A percentile compares a stretch with the other conserved stretches of the same genome.
phyloP scores from a whole-genome alignment of 2,329 filamentous ascomycete species.

The Aspergillus niger region DNA sequence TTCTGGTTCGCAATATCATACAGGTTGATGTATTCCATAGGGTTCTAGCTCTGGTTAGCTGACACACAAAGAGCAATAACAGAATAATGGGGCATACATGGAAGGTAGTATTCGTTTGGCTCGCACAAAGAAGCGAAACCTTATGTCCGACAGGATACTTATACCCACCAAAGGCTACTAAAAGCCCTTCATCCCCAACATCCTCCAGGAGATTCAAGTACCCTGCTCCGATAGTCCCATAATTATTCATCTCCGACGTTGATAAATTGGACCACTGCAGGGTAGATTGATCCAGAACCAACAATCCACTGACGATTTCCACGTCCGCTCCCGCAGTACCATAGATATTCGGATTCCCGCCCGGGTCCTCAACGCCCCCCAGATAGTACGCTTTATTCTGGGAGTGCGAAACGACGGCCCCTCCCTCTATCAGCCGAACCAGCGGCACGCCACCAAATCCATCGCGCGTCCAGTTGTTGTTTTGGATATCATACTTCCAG shows the following conservation, averaged over 20 bases:
- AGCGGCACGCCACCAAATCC: constrained; percentile 6
- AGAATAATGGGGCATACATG: background rate
- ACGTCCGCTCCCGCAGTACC: constrained; percentile 1
- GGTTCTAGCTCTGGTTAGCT: constrained; percentile 7
- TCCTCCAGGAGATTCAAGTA: constrained; percentile 12
- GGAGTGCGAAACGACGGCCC: background rate
- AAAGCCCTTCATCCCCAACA: constrained; percentile 7
- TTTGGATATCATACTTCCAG: constrained; percentile 9
- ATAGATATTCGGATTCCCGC: constrained; percentile 8
- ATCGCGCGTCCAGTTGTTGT: constrained; percentile 5
- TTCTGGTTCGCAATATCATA: constrained; percentile 11
- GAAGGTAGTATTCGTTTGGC: background rate
- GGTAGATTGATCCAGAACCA: constrained; percentile 3
- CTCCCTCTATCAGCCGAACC: constrained; percentile 6
- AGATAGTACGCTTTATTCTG: constrained; percentile 13
- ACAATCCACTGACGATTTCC: constrained; percentile 6
- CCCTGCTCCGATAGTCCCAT: constrained; percentile 9
- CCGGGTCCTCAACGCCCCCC: constrained; percentile 2
- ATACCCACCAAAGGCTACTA: constrained; percentile 14
- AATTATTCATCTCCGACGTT: constrained; percentile 6
- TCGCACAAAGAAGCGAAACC: constrained; percentile 1
- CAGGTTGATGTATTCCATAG: constrained; percentile 12
- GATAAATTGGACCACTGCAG: constrained; percentile 11
- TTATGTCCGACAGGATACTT: constrained; percentile 10
- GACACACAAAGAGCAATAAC: too few relatives aligned